Conservation (phyloP, 257 asterid species). For the Lantana camara region DNA sequence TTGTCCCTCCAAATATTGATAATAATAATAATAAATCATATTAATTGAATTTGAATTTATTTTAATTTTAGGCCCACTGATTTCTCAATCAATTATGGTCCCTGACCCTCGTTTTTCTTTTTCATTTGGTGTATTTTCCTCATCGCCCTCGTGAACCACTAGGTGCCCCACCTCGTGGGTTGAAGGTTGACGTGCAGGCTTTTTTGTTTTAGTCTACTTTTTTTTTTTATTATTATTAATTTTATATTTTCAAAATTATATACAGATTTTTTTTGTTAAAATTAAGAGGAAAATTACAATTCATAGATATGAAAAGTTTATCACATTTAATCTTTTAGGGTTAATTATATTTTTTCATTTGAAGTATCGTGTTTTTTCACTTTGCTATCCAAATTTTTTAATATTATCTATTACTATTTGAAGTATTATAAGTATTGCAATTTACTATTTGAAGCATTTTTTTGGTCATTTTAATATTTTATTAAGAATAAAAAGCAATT, state of each 20-base stretch:
- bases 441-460: no score
- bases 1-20: conserved; percentile 26
- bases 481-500: no score
- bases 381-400: no score
- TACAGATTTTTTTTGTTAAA: no score
- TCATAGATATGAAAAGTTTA: no score
- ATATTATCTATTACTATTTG: no score
- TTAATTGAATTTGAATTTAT: conserved; percentile 18
- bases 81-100: conserved; percentile 34
- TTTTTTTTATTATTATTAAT: not conserved
- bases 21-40: conserved; percentile 20
- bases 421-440: no score
- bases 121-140: not conserved
- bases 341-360: no score
- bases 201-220: not conserved
- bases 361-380: no score
- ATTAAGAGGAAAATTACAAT: no score
- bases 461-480: no score
- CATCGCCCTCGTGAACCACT: conserved; percentile 39
- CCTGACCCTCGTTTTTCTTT: conserved; percentile 11
- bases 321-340: no score
- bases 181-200: conserved; percentile 20
- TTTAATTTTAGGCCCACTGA: conserved; percentile 34
- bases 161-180: conserved; percentile 31
- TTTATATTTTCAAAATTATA: not conserved